Evolutionary conservation across 2,329 filamentous ascomycete species (phyloP).

Genomic region (Xylariaceae sp.): DNA sequence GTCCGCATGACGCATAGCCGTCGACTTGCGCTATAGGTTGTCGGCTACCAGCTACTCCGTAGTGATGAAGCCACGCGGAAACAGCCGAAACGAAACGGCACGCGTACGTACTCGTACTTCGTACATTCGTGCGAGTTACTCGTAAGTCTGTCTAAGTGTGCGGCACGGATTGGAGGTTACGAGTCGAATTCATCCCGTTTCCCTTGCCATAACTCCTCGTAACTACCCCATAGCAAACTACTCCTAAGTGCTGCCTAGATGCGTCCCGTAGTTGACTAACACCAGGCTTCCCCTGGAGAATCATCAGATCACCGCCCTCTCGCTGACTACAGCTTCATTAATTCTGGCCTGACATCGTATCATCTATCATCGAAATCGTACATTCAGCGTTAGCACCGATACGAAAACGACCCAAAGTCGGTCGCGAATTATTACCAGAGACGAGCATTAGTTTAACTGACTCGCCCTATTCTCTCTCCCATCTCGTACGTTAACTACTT

Average conservation of each 20-base stretch:
- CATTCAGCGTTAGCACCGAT: neutral
- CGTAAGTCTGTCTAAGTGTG: too few species aligned
- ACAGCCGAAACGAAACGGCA: neutral
- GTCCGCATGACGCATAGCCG: neutral
- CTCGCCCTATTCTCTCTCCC: neutral
- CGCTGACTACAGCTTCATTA: neutral
- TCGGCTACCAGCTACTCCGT: conserved; percentile 3
- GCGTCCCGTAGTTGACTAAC: neutral
- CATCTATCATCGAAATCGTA: too few species aligned
- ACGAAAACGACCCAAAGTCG: neutral
- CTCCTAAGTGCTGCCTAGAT: neutral
- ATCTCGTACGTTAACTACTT: neutral
- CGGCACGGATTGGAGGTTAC: too few species aligned
- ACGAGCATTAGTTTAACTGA: too few species aligned
- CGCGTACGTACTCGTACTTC: neutral
- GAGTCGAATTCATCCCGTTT: neutral
- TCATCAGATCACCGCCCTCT: neutral
- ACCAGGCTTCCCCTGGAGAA: too few species aligned
- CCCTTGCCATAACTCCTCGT: neutral
- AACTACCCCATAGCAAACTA: neutral
- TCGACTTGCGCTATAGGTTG: neutral
- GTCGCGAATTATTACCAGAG: neutral
- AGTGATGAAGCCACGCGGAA: conserved; percentile 6
- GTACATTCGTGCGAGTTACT: too few species aligned
- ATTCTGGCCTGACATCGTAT: too few species aligned